phyloP scores from a whole-genome alignment of 768 basidiomycete genomes.

The Mycena vulgaris region DNA sequence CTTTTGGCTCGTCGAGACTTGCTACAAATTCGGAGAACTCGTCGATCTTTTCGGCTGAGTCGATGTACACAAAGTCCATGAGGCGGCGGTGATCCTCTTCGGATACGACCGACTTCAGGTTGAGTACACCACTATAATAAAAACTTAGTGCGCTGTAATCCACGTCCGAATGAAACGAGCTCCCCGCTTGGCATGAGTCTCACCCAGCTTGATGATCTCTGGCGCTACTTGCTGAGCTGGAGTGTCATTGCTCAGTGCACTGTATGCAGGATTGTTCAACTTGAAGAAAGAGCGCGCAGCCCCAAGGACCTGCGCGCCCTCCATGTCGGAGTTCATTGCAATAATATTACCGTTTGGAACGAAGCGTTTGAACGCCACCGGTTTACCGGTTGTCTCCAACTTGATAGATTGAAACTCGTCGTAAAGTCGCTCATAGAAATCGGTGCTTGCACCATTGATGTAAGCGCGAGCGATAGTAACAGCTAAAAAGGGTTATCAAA shows the following conservation, averaged over 20 bases:
- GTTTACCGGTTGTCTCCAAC: background rate
- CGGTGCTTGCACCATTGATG: slow-evolving; percentile 7
- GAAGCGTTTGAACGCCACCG: background rate
- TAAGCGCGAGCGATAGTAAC: slow-evolving; percentile 24
- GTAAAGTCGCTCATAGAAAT: slow-evolving; percentile 9
- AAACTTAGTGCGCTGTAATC: background rate
- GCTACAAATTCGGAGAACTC: background rate
- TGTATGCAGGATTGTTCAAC: slow-evolving; percentile 3
- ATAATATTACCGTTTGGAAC: background rate
- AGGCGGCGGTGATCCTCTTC: background rate
- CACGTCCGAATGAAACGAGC: background rate
- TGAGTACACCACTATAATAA: background rate
- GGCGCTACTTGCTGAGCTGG: background rate
- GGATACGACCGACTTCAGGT: background rate
- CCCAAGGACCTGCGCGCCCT: slow-evolving; percentile 6
- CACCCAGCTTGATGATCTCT: slow-evolving; percentile 16
- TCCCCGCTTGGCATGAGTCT: slow-evolving; percentile 12
- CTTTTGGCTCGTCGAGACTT: background rate
- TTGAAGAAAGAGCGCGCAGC: slow-evolving; percentile 17
- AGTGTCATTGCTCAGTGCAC: background rate
- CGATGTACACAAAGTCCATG: background rate
- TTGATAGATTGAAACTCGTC: slow-evolving; percentile 16
- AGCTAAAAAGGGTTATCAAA: background rate
- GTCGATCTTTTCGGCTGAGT: background rate
- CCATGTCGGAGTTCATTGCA: background rate